These are phyloP conservation scores for Paramecium tetraurelia DNA, from an alignment of 73 alveolate species.

Conservation along the genomic window DNA sequence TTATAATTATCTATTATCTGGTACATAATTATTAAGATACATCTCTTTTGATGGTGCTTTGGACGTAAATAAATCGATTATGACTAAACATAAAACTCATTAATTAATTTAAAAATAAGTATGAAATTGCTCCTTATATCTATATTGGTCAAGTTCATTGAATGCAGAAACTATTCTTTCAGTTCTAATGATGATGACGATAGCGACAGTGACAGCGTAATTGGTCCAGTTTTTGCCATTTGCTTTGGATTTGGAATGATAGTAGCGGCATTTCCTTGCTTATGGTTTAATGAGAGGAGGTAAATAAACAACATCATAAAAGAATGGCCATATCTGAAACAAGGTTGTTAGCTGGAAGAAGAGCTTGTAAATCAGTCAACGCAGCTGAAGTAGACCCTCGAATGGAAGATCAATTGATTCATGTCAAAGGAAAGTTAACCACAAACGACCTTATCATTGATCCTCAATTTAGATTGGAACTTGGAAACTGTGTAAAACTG, in stretches of 20 bases:
- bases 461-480: not conserved
- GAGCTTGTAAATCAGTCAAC: not conserved
- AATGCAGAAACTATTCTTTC: not conserved
- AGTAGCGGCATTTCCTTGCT: not conserved
- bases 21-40: not conserved
- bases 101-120: not conserved
- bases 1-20: not conserved
- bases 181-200: not conserved
- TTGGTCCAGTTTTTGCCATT: not conserved
- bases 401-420: not conserved
- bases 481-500: not conserved
- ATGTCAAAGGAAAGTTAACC: not conserved
- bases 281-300: conserved; percentile 20
- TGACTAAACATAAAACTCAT: not conserved
- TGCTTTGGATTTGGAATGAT: not conserved
- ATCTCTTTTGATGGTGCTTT: not conserved
- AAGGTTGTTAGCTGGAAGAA: not conserved
- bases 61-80: not conserved
- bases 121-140: not conserved
- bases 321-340: not conserved
- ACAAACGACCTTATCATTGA: not conserved
- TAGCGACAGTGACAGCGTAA: not conserved
- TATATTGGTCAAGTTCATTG: not conserved
- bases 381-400: not conserved
- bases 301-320: not conserved